Base-by-base conservation (phyloP, 768 basidiomycete genomes). In the Leucosporidium scottii region DNA sequence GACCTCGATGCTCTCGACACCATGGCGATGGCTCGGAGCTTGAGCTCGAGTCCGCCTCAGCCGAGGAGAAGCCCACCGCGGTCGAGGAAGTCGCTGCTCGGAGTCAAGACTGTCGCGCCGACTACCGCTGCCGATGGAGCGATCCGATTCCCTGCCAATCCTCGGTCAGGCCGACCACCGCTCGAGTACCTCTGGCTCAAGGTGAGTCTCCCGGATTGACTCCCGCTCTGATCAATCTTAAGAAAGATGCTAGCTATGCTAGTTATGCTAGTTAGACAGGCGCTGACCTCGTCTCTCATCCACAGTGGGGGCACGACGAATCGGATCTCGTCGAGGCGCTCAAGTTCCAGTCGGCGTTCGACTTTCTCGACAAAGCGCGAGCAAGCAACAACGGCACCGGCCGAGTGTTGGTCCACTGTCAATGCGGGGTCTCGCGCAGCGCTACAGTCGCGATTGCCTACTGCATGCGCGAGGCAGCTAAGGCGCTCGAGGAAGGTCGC, bases 381-480 rank as follows among this genome's bases (percentile, higher is more conserved):
- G 81, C 83, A 62, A 86, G 88, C 72, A 85, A 85, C 62, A 89
- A 90, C 68, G 88, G 89, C 69, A 57, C 25, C 30, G 53, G 53
- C 3, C 84, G 60, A 58, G 73, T 72, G 23, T 62, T 74, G 62
- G 69, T 62, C 3, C 63, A 72, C 77, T 94, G 92, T 78, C 92
- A 94, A 80, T 92, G 91, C 78, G 92, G 92, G 73, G 88, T 94
- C 44, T 93, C 91, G 27, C 84, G 92, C 71, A 91, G 89, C 13
- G 92, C 92, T 23, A 93, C 92, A 2, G 80, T 93, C 76, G 85
- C 88, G 59, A 93, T 94, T 69, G 92, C 91, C 48, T 83, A 93
- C 65, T 90, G 93, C 70, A 94, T 94, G 91, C 85, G 90, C 61
- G 89, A 91, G n/a, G 90, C 91, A 34, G 85, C 87, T 57, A 84